Conservation (phyloP, 2,329 filamentous ascomycete species). For the Diaporthe citri region DNA sequence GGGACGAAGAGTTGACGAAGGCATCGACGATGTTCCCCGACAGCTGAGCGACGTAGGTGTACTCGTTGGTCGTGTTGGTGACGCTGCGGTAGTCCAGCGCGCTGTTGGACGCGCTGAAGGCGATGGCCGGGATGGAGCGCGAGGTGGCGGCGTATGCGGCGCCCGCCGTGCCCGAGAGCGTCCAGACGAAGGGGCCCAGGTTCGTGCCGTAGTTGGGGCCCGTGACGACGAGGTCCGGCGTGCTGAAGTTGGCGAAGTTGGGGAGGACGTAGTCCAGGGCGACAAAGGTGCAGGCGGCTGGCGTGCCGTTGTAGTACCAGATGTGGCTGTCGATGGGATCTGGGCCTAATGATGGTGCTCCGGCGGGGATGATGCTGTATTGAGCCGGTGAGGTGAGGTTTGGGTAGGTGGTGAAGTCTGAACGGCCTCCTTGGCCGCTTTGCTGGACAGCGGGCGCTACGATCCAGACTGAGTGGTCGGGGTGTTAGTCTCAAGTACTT, state of each 20-base stretch:
- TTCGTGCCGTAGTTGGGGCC: constrained; percentile 70
- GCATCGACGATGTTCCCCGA: constrained; percentile 58
- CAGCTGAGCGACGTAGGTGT: constrained; percentile 57
- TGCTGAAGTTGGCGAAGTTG: constrained; percentile 58
- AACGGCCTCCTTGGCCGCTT: constrained; percentile 59
- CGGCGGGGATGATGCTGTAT: constrained; percentile 58
- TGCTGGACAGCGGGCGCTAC: constrained; percentile 57
- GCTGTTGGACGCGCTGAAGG: constrained; percentile 59
- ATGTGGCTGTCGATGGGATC: constrained; percentile 66
- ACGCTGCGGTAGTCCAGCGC: constrained; percentile 23
- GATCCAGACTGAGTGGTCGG: constrained; percentile 50
- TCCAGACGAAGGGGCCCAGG: constrained; percentile 66
- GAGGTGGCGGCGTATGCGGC: constrained; percentile 64
- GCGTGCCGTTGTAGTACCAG: constrained; percentile 73
- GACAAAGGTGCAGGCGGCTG: constrained; percentile 67
- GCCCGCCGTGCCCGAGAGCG: constrained; percentile 63
- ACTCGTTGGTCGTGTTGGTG: constrained; percentile 48
- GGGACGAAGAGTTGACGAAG: constrained; percentile 54
- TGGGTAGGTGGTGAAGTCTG: constrained; percentile 57
- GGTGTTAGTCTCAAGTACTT: neutral
- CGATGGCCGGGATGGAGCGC: constrained; percentile 63
- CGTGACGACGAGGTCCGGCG: constrained; percentile 65
- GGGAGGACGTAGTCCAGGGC: constrained; percentile 69
- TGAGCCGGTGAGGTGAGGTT: constrained; percentile 57
- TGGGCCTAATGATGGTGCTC: constrained; percentile 61